These are phyloP conservation scores for Dendrobium catenatum DNA, from an alignment of 106 monocot genomes.

Conservation along the genomic window DNA sequence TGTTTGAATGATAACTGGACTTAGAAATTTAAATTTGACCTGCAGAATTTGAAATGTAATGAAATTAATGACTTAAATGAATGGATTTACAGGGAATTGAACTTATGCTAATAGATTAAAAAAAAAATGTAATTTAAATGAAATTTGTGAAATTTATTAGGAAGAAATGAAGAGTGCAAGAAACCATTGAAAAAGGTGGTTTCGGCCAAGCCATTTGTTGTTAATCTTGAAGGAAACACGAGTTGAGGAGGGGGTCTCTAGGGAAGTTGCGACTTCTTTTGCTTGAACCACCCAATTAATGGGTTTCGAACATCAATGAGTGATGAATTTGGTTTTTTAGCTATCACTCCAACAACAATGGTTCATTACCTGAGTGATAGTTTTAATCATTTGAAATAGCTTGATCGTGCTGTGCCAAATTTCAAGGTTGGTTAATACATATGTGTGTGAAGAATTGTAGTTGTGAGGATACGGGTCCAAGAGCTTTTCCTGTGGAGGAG, in stretches of 20 bases:
- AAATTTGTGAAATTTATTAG: no score
- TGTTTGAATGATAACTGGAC: no score
- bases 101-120: no score
- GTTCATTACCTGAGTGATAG: slow-evolving; percentile 33
- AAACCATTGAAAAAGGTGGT: slow-evolving; percentile 8
- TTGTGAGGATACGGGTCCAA: slow-evolving; percentile 69
- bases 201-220: slow-evolving; percentile 41
- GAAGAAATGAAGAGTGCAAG: not conserved
- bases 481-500: slow-evolving; percentile 51
- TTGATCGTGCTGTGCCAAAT: not conserved
- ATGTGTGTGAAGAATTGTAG: slow-evolving; percentile 58
- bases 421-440: slow-evolving; percentile 61
- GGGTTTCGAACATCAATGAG: slow-evolving; percentile 20
- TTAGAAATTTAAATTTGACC: no score
- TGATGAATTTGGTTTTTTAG: slow-evolving; percentile 43
- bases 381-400: slow-evolving; percentile 36
- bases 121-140: no score
- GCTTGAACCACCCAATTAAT: slow-evolving; percentile 48
- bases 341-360: slow-evolving; percentile 59
- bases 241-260: slow-evolving; percentile 58
- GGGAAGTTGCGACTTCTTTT: slow-evolving; percentile 72
- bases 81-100: no score
- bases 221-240: slow-evolving; percentile 50
- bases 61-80: no score
- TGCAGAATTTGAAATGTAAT: no score